Evolutionary conservation across 164 flowering plant genomes (phyloP), one percentile per base, ranked within the genome.

Genomic region (Cinnamomum chago): DNA sequence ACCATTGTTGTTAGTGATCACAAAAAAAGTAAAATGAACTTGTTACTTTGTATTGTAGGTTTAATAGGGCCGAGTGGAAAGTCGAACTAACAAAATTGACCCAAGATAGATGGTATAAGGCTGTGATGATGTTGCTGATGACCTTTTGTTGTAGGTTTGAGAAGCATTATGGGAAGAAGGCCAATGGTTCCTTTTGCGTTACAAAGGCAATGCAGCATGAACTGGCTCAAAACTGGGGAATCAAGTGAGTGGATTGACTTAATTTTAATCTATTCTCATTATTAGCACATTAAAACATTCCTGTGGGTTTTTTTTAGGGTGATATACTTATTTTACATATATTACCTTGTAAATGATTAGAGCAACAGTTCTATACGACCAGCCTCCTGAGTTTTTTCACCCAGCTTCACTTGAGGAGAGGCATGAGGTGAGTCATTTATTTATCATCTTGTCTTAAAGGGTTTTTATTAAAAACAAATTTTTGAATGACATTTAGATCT

Each of bases 151-250:
- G 14, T 66, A 95, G 97, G 97, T 20, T 90, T 79, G 99, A 93
- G 86, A 93, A 84, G 83, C 87, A 75, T 79, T 95, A 79, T 83
- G 98, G 98, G 69, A 88, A 82, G 83, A 84, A 84, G 89, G 96
- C 97, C 67, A 67, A 89, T 84, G 99, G 93, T 79, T 82, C 99
- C 47, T 81, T 95, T 47, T 95, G 98, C 80, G 97, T 95, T 58
- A 93, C 99, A 50, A 86, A 77, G 79, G 99, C 98, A 78, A 95
- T 93, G 99, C 98, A 93, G 72, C 97, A 90, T 83, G 99, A 95
- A 79, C 81, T 95, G 85, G 91, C 89, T 75, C 92, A 91, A 76
- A 93, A 92, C 72, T 95, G 99, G 99, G 96, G 90, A 80, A 91
- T 93, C 75, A 86, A 81, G 99, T 95, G 83, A 86, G 89, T 65